Percentiles rank a stretch among this genome's conserved stretches.
Conservation (phyloP, 2,329 filamentous ascomycete genomes). For the Colletotrichum tabaci region DNA sequence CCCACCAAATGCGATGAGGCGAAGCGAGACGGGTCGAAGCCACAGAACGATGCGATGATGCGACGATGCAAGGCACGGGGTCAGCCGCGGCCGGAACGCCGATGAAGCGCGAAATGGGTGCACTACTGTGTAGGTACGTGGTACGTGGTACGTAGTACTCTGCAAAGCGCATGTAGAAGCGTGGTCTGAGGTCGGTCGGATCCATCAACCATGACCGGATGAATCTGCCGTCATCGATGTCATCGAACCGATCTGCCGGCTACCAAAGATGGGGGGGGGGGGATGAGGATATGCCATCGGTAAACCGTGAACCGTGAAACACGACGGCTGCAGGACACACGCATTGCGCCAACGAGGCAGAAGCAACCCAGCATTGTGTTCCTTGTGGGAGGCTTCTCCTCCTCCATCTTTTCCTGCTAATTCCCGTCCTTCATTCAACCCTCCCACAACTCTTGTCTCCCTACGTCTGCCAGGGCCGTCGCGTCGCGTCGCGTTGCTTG, state of each 20-base stretch:
- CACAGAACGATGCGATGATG: constrained; percentile 25
- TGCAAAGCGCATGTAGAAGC: constrained; percentile 7
- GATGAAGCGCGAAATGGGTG: constrained; percentile 30
- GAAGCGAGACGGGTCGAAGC: constrained; percentile 32
- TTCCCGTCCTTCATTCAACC: not conserved
- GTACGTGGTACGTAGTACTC: too few relatives aligned
- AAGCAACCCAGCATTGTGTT: constrained; percentile 2
- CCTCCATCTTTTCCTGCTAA: not conserved
- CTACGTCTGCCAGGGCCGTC: not conserved
- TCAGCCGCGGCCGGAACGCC: constrained; percentile 31
- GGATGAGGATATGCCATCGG: constrained; percentile 17
- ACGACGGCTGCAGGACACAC: constrained; percentile 16
- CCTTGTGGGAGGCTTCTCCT: constrained; percentile 2
- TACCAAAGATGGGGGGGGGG: constrained; percentile 10
- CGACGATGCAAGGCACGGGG: constrained; percentile 38
- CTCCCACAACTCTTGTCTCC: not conserved
- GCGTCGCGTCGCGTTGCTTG: not conserved
- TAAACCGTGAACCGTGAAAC: constrained; percentile 3
- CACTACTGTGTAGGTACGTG: too few relatives aligned
- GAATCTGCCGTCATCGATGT: constrained; percentile 39
- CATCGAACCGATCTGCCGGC: constrained; percentile 23
- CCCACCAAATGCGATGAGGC: constrained; percentile 24
- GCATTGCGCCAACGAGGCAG: constrained; percentile 9
- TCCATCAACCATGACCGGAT: constrained; percentile 34
- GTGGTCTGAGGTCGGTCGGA: constrained; percentile 33